Percentiles rank a stretch among this genome's conserved stretches.
phyloP scores from a whole-genome alignment of 163 green algal species.

The Scenedesmus sp. region DNA sequence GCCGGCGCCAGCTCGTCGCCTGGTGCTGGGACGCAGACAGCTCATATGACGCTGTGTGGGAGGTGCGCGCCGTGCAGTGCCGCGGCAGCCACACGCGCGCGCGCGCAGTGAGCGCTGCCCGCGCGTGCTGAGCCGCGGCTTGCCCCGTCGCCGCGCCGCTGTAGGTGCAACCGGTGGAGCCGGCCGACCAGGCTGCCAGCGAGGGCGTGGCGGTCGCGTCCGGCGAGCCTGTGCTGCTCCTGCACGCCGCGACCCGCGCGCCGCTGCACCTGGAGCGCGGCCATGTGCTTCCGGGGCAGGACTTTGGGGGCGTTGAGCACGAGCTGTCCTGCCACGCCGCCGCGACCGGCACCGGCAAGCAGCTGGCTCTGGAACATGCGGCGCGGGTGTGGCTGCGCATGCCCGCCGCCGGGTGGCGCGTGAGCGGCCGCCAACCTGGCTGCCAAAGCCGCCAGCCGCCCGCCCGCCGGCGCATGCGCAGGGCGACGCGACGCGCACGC shows the following conservation, averaged over 20 bases:
- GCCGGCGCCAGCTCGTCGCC: slow-evolving; percentile 64
- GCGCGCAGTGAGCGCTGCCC: no score
- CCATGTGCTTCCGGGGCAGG: not conserved
- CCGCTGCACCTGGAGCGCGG: slow-evolving; percentile 23
- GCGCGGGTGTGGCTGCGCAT: slow-evolving; percentile 25
- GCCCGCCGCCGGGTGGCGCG: not conserved
- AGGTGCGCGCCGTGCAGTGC: slow-evolving; percentile 35
- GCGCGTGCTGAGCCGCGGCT: no score
- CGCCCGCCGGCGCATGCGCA: not conserved
- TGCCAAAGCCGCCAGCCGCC: not conserved
- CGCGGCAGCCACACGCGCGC: not conserved
- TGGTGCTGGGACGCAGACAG: slow-evolving; percentile 48
- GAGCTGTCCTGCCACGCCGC: slow-evolving; percentile 31
- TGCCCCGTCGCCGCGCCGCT: no score
- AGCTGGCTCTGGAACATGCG: slow-evolving; percentile 27
- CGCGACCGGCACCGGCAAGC: slow-evolving; percentile 9
- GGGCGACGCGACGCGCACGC: slow-evolving; percentile 12
- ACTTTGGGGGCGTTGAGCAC: slow-evolving; percentile 35
- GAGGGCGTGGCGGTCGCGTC: slow-evolving; percentile 20
- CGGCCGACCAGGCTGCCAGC: not conserved
- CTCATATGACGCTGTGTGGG: slow-evolving; percentile 66
- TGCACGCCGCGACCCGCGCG: slow-evolving; percentile 27
- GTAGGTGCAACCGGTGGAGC: slow-evolving; percentile 27
- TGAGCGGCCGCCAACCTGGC: not conserved
- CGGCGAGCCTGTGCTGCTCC: slow-evolving; percentile 35